Base-by-base conservation (phyloP, 2,329 filamentous ascomycete species). In the Fusarium mangiferae region DNA sequence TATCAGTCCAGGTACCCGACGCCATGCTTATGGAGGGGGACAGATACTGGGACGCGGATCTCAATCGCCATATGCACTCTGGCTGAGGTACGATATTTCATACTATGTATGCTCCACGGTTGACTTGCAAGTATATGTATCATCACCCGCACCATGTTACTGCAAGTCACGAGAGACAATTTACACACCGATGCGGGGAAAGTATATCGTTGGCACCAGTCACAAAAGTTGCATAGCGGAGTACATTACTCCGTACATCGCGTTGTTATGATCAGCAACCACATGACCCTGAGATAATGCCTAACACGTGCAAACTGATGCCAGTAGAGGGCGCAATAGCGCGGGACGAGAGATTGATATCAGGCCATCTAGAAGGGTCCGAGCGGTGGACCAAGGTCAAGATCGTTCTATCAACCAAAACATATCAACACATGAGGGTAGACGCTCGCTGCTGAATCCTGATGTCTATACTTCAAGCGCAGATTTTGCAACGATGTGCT, bases 251-350 rank as follows among this genome's bases (percentile, higher is more conserved):
- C 28, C 10, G 28, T 30, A 42, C 17, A 26, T 56, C 39, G 38
- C 33, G 38, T 49, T 66, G 60, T 62, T 49, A 46, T 68, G 73
- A 72, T 72, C 65, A 72, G 55, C 58, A 54, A 64, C 74, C 75
- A 76, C 75, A 77, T 77, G 75, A 77, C 59, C 59, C 60, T 33
- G 45, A 49, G 49, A 45, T 72, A 56, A 74, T 77, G 73, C 70
- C 49, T 36, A 61, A 60, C 65, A 73, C 55, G 66, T 62, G 62
- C 58, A 68, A 62, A 38, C 22, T 44, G 38, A 51, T 68, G 38
- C 26, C 38, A 38, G 39, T 49, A 62, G 49, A 67, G 30, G 39
- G 60, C 58, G 57, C 45, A 60, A 73, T 58, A 58, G 55, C n/a
- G 56, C 54, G 41, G 49, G 41, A 57, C 65, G 44, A 30, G 28